Base-by-base conservation (phyloP, 2,329 filamentous ascomycete genomes). In the Aspergillus uvarum region DNA sequence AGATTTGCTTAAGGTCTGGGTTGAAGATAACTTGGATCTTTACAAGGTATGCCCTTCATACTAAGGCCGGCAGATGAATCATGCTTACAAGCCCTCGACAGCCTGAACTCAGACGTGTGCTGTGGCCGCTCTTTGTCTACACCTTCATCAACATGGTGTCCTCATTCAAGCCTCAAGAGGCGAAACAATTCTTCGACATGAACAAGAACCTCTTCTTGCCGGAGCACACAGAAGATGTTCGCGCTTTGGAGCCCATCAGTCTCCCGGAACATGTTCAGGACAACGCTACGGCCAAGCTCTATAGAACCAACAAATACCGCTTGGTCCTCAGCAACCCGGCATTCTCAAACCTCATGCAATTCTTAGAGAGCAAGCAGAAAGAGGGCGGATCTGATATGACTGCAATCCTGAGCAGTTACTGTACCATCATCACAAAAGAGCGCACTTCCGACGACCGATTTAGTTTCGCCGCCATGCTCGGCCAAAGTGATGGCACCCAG, bases 121-220 rank as follows among this genome's bases (percentile, higher is more conserved):
- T 96, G 16, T 99, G 95, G 92, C 95, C 95, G 0, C 80, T 96
- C 0, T 98, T 97, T 70, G 90, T 98, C 54, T 96, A 99, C 76
- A 95, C 91, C 0, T 97, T 90, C 72, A 81, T 99, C 26, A 88
- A 91, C 59, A 84, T 98, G 58, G 84, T 96, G 29, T 82, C 82
- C 35, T 86, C 91, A 61, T 87, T 87, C 64, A 92, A 89, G 67
- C 79, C 85, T 1, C 85, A 85, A 44, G 91, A 96, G 60, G 87
- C 88, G 14, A 87, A 90, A 65, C 80, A 83, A 2, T 94, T 96
- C 71, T 87, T 96, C 62, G 83, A 85, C 29, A 81, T 84, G 4
- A 87, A 91, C 70, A 87, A 87, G 57, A 77, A 87, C 56, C 72
- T 79, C 26, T 98, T 98, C 68, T 87, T 92, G 66, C 84, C 84